phyloP scores from a whole-genome alignment of 2,329 filamentous ascomycete genomes.

The Fusarium xyrophilum region DNA sequence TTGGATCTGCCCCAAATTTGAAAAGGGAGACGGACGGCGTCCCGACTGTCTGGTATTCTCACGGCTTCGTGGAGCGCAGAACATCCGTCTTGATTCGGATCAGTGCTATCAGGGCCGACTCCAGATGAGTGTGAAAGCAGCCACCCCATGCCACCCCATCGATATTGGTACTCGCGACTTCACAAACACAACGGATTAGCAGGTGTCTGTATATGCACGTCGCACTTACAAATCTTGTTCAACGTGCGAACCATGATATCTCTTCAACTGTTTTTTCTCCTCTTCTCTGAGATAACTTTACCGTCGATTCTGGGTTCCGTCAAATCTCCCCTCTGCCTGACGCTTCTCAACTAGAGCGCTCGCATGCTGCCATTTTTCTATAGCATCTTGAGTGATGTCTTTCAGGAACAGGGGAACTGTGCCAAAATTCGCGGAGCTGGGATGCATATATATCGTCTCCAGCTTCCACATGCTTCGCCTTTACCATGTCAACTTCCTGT shows the following conservation, averaged over 20 bases:
- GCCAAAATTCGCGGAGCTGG: not conserved
- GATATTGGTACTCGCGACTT: accelerated
- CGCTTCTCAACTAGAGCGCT: not conserved
- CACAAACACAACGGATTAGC: accelerated
- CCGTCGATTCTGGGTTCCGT: not conserved
- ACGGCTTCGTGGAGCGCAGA: not conserved
- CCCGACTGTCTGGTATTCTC: accelerated
- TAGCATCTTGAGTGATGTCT: too few species aligned
- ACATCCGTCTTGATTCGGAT: accelerated
- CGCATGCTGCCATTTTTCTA: conserved; percentile 1
- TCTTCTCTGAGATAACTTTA: not conserved
- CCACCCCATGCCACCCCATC: not conserved
- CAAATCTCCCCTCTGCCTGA: accelerated
- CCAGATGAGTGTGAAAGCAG: too few species aligned
- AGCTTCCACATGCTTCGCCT: accelerated
- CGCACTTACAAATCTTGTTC: accelerated
- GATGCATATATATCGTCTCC: not conserved
- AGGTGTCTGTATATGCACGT: accelerated
- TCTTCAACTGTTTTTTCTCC: not conserved
- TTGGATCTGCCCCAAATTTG: not conserved
- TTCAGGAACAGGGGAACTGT: too few species aligned
- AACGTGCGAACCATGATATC: accelerated
- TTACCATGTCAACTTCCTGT: accelerated
- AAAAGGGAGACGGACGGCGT: not conserved
- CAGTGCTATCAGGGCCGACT: accelerated